A percentile compares a stretch with the other conserved stretches of the same genome.
Evolutionary conservation across 441 rosid species (phyloP).

Genomic region (Gossypium gossypioides): DNA sequence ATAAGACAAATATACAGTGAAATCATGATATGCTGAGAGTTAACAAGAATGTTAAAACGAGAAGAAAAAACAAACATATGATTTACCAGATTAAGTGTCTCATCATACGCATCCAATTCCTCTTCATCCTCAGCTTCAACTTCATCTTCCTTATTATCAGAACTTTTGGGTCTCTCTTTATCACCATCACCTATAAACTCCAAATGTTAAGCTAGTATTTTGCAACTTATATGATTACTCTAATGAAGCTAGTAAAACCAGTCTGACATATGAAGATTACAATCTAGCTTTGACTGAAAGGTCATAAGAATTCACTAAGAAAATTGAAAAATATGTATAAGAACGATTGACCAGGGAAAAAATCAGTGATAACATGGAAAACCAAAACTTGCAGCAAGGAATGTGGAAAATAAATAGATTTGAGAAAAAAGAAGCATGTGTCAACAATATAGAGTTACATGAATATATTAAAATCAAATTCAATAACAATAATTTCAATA

Average conservation of each 20-base stretch:
- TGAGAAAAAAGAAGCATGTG: not conserved
- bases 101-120: slow-evolving; percentile 60
- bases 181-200: slow-evolving; percentile 29
- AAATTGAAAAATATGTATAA: not conserved
- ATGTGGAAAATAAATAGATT: not conserved
- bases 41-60: not conserved
- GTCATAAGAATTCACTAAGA: not conserved
- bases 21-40: not conserved
- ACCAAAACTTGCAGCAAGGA: not conserved
- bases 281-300: not conserved
- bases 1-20: not conserved
- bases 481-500: not conserved
- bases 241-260: not conserved
- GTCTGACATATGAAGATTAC: not conserved
- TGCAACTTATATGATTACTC: not conserved
- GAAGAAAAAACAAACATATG: not conserved
- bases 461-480: not conserved
- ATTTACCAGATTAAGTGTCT: slow-evolving; percentile 48
- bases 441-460: not conserved
- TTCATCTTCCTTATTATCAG: slow-evolving; percentile 36
- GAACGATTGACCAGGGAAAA: not conserved
- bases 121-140: slow-evolving; percentile 63
- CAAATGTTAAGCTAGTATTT: slow-evolving; percentile 4
- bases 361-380: not conserved
- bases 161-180: slow-evolving; percentile 24